Conservation (phyloP, 1,139 yeast genomes). For the Pichia inconspicua region DNA sequence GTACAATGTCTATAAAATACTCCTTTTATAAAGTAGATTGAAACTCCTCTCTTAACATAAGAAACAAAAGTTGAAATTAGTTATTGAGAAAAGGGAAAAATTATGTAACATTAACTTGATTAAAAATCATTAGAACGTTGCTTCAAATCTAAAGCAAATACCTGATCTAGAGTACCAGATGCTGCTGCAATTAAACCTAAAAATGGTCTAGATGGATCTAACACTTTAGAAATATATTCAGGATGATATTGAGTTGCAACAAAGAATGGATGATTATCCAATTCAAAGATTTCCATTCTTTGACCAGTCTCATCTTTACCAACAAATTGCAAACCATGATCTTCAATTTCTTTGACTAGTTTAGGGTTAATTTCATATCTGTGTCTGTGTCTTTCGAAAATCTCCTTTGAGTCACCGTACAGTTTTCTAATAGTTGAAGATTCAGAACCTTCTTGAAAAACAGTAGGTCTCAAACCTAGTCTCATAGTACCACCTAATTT, state of each 20-base stretch:
- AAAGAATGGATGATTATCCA: slow-evolving; percentile 72
- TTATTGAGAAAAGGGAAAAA: neutral
- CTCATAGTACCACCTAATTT: slow-evolving; percentile 99
- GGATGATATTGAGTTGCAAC: slow-evolving; percentile 99
- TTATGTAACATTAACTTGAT: neutral
- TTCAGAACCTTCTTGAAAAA: slow-evolving; percentile 62
- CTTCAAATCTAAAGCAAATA: slow-evolving; percentile 34
- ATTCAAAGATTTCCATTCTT: slow-evolving; percentile 92
- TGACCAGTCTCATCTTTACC: slow-evolving; percentile 87
- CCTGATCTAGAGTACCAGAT: slow-evolving; percentile 64
- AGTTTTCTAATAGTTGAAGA: slow-evolving; percentile 62
- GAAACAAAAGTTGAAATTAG: neutral
- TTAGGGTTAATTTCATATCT: slow-evolving; percentile 95
- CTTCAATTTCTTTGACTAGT: slow-evolving; percentile 61
- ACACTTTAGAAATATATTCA: slow-evolving; percentile 90
- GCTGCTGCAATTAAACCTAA: slow-evolving; percentile 94
- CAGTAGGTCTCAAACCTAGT: slow-evolving; percentile 86
- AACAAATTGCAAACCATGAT: slow-evolving; percentile 74
- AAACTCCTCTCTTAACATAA: no score
- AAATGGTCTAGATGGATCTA: slow-evolving; percentile 95
- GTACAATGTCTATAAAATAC: neutral
- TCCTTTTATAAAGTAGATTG: no score
- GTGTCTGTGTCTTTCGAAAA: slow-evolving; percentile 95
- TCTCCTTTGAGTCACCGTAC: slow-evolving; percentile 65
- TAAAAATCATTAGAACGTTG: slow-evolving; percentile 26